Conservation (phyloP, 805 yeast species). For the Saturnispora quitensis region DNA sequence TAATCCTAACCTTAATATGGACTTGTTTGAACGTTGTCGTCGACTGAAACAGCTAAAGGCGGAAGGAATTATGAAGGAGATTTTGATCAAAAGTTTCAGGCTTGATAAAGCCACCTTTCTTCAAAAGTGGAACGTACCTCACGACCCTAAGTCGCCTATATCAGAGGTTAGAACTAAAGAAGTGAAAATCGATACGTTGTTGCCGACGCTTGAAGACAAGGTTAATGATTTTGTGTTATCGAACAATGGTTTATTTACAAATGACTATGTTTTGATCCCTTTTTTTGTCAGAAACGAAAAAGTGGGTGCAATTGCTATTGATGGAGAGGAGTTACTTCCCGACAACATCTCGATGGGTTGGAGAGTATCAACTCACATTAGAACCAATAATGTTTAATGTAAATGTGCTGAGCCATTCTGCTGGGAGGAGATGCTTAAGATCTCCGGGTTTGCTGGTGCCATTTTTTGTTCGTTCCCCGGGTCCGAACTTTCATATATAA, state of each 20-base stretch:
- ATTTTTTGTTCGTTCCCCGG: background rate
- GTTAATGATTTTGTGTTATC: constrained; percentile 2
- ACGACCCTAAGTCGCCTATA: background rate
- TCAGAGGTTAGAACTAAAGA: background rate
- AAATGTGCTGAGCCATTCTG: background rate
- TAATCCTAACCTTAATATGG: background rate
- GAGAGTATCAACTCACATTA: constrained; percentile 6
- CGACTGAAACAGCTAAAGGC: background rate
- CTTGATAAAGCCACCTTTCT: constrained; percentile 8
- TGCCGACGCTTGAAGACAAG: constrained; percentile 1
- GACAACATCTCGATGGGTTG: constrained; percentile 7
- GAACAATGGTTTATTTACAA: constrained; percentile 7
- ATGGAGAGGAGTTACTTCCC: constrained; percentile 1
- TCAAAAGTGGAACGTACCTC: constrained; percentile 7
- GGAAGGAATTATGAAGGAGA: constrained; percentile 1
- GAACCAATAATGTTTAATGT: constrained; percentile 6
- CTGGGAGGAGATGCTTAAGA: background rate
- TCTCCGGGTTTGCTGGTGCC: constrained; percentile 1
- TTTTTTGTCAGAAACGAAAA: background rate
- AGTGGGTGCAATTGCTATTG: background rate
- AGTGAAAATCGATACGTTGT: background rate
- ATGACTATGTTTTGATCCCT: background rate
- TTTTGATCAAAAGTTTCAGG: background rate
- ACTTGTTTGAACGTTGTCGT: constrained; percentile 1
- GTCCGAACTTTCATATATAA: background rate